phyloP scores from a whole-genome alignment of 2,329 filamentous ascomycete species.

The Stagonosporopsis chrysanthemi region DNA sequence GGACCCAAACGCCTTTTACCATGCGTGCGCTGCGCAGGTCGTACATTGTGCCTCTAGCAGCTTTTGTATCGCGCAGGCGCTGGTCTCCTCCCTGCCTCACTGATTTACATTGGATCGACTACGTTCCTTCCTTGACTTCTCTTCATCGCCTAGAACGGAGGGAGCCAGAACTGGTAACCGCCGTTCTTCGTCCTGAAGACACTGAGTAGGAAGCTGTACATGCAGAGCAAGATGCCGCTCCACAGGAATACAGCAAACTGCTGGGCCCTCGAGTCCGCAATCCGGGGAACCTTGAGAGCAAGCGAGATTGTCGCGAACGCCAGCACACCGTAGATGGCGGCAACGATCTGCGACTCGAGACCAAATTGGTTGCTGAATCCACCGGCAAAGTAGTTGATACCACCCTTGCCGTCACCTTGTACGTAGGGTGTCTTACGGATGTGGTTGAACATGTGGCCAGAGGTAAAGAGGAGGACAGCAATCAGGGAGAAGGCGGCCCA shows the following conservation, averaged over 20 bases:
- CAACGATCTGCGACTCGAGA: slow-evolving; percentile 93
- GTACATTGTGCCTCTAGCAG: background rate
- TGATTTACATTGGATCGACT: background rate
- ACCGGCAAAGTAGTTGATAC: slow-evolving; percentile 85
- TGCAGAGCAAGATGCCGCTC: slow-evolving; percentile 76
- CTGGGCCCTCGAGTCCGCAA: slow-evolving; percentile 77
- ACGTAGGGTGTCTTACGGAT: slow-evolving; percentile 97
- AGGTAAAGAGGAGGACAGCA: slow-evolving; percentile 88
- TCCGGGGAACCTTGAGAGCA: slow-evolving; percentile 90
- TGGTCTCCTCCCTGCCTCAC: background rate
- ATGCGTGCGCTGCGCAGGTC: background rate
- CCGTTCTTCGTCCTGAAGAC: slow-evolving; percentile 94
- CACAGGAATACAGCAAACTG: slow-evolving; percentile 82
- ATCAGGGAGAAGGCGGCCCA: slow-evolving; percentile 94
- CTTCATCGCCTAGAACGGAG: slow-evolving; percentile 71
- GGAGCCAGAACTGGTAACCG: slow-evolving; percentile 92
- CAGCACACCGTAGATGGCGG: slow-evolving; percentile 82
- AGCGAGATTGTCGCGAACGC: slow-evolving; percentile 92
- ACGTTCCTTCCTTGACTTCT: background rate
- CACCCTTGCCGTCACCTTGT: slow-evolving; percentile 80
- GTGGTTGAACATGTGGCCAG: slow-evolving; percentile 99
- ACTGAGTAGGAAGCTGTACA: slow-evolving; percentile 94
- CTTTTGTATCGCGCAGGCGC: background rate
- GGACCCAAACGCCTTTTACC: slow-evolving; percentile 13
- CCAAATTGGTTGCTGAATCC: slow-evolving; percentile 96